Evolutionary conservation across 2,329 filamentous ascomycete genomes (phyloP), one percentile per base, ranked within the genome.

Genomic region (Ceratocystiopsis minuta): DNA sequence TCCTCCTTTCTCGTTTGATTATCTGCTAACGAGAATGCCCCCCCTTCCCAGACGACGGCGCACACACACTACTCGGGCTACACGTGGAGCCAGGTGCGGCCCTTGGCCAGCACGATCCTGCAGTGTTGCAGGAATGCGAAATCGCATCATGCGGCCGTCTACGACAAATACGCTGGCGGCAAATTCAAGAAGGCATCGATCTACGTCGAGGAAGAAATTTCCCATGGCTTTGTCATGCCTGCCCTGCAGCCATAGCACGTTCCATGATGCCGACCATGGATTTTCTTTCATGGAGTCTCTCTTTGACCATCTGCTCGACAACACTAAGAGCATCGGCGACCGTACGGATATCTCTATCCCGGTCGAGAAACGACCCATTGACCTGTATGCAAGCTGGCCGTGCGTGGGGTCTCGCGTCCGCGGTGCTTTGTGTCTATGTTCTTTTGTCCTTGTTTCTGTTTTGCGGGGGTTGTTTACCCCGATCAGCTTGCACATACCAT

Each of bases 31-130:
- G 20, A 6, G 7, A n/a, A 16, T 24, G 38, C 7, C n/a, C n/a
- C n/a, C n/a, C n/a, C n/a, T n/a, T n/a, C n/a, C 9, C 16, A 43
- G 85, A 78, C 80, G 45, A 74, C 75, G 47, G 73, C 79, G 16
- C 90, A 98, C 55, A 78, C 90, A 33, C 78, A 92, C 62, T 96
- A 93, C 62, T 93, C 88, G 33, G 84, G 84, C 42, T 96, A 98
- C 63, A 94, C 87, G 2, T 86, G 81, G 63, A 63, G 66, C 37
- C 90, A 98, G 59, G 67, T 98, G 43, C 77, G 78, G 53, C 78
- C 80, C 2, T 64, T 95, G 34, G 70, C 95, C 38, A 66, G 68
- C 14, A 77, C 83, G 57, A 77, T 98, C 49, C 64, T 92, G 39
- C 85, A 94, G 51, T 96, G 88, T 64, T 94, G 86, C 60, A 77